Conservation (phyloP, 176 grass and related monocot genomes). For the Elaeis guineensis region DNA sequence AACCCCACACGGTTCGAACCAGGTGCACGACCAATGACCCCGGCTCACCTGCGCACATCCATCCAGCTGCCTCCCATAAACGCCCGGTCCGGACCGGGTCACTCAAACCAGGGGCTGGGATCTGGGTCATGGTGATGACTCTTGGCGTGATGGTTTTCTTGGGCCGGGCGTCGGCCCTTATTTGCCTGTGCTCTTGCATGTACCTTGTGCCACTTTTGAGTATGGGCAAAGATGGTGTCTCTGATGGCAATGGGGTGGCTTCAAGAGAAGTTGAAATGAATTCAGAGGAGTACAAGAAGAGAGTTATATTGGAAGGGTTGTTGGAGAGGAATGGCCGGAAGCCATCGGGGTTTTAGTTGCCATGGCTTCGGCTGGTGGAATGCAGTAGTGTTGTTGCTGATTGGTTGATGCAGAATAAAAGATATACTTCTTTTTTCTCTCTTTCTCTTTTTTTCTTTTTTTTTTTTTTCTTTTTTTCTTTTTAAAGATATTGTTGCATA, state of each 20-base stretch:
- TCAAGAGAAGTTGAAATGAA: conserved; percentile 13
- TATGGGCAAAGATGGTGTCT: not conserved
- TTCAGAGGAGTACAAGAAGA: conserved; percentile 38
- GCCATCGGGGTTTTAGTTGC: not conserved
- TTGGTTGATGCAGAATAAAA: too few species aligned
- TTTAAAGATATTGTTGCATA: too few species aligned
- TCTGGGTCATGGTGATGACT: conserved; percentile 36
- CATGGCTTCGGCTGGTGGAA: too few species aligned
- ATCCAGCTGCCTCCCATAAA: conserved; percentile 11
- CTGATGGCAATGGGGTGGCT: not conserved
- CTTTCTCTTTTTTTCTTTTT: too few species aligned
- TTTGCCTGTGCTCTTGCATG: conserved; percentile 46
- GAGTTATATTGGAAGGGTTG: conserved; percentile 34
- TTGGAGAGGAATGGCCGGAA: conserved; percentile 23
- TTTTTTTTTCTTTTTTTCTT: too few species aligned
- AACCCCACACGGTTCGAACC: not conserved
- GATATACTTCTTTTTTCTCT: too few species aligned
- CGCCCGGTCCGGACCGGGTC: not conserved
- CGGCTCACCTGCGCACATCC: not conserved
- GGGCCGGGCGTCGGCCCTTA: conserved; percentile 33
- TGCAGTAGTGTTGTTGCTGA: too few species aligned
- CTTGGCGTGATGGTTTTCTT: conserved; percentile 40
- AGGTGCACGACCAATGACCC: not conserved
- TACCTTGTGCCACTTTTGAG: conserved; percentile 23
- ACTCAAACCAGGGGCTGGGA: not conserved